Conservation (phyloP, 164 flowering plant genomes). For the Umbellularia californica region DNA sequence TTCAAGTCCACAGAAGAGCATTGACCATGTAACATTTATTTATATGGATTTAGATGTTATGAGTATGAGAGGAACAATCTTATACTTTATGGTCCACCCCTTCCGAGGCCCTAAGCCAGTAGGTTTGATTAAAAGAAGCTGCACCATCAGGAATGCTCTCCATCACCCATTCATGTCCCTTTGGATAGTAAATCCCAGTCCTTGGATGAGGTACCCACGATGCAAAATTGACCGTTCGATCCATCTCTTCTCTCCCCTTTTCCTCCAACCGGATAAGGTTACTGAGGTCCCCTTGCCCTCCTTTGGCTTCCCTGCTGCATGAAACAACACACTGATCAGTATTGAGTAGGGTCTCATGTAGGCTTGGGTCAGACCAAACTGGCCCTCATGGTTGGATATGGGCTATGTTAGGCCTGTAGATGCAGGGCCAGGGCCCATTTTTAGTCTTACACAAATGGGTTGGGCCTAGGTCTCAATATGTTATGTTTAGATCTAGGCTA, state of each 20-base stretch:
- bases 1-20: no score
- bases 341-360: neutral
- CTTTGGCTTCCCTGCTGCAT: conserved; percentile 13
- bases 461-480: neutral
- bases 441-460: neutral
- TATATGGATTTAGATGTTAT: no score
- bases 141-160: conserved; percentile 47
- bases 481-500: no score
- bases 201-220: conserved; percentile 68
- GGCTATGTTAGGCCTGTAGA: neutral
- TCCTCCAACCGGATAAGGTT: neutral
- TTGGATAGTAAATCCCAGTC: conserved; percentile 59
- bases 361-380: neutral
- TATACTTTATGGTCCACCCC: conserved; percentile 33
- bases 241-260: neutral
- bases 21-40: no score
- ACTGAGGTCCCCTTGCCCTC: neutral
- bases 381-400: neutral
- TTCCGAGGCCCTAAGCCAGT: conserved; percentile 53
- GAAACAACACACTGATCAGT: neutral
- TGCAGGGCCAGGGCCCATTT: neutral
- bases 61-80: no score
- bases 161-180: conserved; percentile 63
- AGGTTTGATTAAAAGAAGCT: conserved; percentile 32
- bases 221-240: neutral